Evolutionary conservation across 768 basidiomycete species (phyloP).

Genomic region (Hirschioporus abietinus): DNA sequence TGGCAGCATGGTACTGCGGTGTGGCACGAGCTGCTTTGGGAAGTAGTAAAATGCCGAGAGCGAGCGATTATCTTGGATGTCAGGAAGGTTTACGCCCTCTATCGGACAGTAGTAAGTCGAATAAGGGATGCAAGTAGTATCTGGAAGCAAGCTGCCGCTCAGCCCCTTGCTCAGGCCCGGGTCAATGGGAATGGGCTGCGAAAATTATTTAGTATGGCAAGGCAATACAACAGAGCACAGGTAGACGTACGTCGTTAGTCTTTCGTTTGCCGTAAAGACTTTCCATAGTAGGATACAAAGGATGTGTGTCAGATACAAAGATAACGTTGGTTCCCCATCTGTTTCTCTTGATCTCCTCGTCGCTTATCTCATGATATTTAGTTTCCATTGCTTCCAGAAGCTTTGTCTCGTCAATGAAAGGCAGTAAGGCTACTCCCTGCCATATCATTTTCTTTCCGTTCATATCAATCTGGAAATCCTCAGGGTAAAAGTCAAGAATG

Average conservation of each 20-base stretch:
- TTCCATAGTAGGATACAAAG: slow-evolving; percentile 83
- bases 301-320: slow-evolving; percentile 79
- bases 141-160: slow-evolving; percentile 72
- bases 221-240: slow-evolving; percentile 10
- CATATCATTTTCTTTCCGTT: slow-evolving; percentile 99
- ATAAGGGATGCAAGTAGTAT: slow-evolving; percentile 86
- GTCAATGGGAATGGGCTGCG: slow-evolving; percentile 72
- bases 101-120: slow-evolving; percentile 85
- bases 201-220: slow-evolving; percentile 10
- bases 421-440: slow-evolving; percentile 96
- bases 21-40: slow-evolving; percentile 81
- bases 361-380: slow-evolving; percentile 58
- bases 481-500: slow-evolving; percentile 94
- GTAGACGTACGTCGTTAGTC: slow-evolving; percentile 57
- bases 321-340: slow-evolving; percentile 78
- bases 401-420: slow-evolving; percentile 87
- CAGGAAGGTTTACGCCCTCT: slow-evolving; percentile 50
- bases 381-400: slow-evolving; percentile 78
- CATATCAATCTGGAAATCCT: slow-evolving; percentile 95
- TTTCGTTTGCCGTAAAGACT: slow-evolving; percentile 88
- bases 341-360: slow-evolving; percentile 83
- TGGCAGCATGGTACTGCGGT: slow-evolving; percentile 77
- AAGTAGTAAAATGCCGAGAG: slow-evolving; percentile 86
- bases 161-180: slow-evolving; percentile 68
- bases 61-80: slow-evolving; percentile 84